Conservation (phyloP, 2,329 filamentous ascomycete genomes). For the Hansfordia pulvinata region DNA sequence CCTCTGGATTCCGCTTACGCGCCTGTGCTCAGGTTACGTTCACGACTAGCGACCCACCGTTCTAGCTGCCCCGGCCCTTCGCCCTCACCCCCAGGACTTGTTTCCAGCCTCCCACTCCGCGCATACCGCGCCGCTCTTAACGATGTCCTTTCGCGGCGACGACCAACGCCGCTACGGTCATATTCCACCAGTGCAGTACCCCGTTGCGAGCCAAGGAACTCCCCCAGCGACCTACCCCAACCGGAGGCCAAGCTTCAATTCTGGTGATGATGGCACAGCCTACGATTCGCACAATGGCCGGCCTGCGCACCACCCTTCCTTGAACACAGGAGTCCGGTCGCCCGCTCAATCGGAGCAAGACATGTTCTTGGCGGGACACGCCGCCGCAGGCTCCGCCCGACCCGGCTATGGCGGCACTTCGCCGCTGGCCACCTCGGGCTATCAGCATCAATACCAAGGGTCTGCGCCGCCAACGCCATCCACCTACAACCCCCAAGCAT, state of each 20-base stretch:
- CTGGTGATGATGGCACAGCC: slow-evolving; percentile 55
- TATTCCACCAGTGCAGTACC: slow-evolving; percentile 52
- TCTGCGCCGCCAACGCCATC: slow-evolving; percentile 30
- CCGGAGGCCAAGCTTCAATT: slow-evolving; percentile 60
- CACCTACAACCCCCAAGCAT: slow-evolving; percentile 61
- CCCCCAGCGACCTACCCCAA: slow-evolving; percentile 22
- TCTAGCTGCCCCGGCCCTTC: background rate
- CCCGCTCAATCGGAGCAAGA: slow-evolving; percentile 38
- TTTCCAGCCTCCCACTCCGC: no score
- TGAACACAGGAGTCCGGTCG: slow-evolving; percentile 17
- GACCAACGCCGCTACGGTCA: slow-evolving; percentile 52
- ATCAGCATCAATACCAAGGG: slow-evolving; percentile 36
- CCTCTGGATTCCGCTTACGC: no score
- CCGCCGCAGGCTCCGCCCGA: slow-evolving; percentile 18
- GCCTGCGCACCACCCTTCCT: slow-evolving; percentile 14
- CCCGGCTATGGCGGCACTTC: slow-evolving; percentile 27
- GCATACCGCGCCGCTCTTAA: no score
- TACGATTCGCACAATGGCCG: slow-evolving; percentile 26
- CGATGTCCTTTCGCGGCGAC: slow-evolving; percentile 55
- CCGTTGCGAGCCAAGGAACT: slow-evolving; percentile 28
- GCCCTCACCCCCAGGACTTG: no score
- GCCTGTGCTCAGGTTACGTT: no score
- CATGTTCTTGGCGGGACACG: slow-evolving; percentile 45
- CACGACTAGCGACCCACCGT: no score
- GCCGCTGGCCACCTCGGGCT: slow-evolving; percentile 31